Conservation (phyloP, 2,329 filamentous ascomycete genomes). For the Aspergillus sp. region DNA sequence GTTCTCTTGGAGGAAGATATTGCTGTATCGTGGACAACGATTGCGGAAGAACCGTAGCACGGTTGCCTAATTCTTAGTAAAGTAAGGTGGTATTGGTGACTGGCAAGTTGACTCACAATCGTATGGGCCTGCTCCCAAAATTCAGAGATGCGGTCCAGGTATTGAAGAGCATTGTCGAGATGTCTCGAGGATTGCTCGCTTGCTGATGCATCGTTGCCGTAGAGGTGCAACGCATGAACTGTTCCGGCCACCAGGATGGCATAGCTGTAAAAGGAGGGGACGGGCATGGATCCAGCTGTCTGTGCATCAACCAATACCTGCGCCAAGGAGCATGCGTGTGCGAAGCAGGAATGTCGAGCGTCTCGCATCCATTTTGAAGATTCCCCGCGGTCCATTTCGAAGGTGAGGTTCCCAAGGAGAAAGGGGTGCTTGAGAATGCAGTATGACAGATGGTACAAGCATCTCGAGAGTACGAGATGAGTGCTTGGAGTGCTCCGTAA, state of each 20-base stretch:
- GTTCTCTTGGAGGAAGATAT: slow-evolving; percentile 13
- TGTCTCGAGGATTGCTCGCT: slow-evolving; percentile 13
- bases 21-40: slow-evolving; percentile 17
- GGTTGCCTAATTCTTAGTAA: slow-evolving; percentile 6
- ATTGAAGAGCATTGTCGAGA: slow-evolving; percentile 14
- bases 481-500: slow-evolving; percentile 10
- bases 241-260: slow-evolving; percentile 23
- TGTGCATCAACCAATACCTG: slow-evolving; percentile 23
- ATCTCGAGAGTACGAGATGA: slow-evolving; percentile 22
- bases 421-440: slow-evolving; percentile 25
- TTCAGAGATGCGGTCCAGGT: slow-evolving; percentile 17
- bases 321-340: slow-evolving; percentile 19
- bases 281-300: slow-evolving; percentile 20
- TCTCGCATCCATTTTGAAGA: background rate
- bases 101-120: slow-evolving; percentile 11
- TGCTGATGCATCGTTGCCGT: slow-evolving; percentile 9
- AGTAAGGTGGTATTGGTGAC: background rate
- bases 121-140: slow-evolving; percentile 19
- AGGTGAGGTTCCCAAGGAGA: slow-evolving; percentile 16
- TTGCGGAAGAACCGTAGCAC: slow-evolving; percentile 15
- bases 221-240: slow-evolving; percentile 17
- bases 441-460: slow-evolving; percentile 21
- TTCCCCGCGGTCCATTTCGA: background rate
- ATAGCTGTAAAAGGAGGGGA: slow-evolving; percentile 24
- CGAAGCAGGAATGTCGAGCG: background rate